Base-by-base conservation (phyloP, 1,284 basidiomycete species). In the Mycena sp. region DNA sequence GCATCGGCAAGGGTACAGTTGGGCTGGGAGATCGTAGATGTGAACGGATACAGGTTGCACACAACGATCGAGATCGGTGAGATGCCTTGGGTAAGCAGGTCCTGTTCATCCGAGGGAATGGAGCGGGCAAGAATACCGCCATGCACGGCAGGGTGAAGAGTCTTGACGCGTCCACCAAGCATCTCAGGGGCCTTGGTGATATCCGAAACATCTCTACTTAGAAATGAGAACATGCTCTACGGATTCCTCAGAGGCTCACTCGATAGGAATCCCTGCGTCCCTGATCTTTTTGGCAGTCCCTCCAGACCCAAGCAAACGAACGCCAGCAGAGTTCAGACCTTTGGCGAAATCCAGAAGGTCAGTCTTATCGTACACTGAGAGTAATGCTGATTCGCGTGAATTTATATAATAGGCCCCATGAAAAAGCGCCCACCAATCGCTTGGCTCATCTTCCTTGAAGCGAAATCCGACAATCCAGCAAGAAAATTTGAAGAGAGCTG, bases 181-280 rank as follows among this genome's bases (percentile, higher is more conserved):
- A 99, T 99, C 79, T 99, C 98, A n/a, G 97, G 98, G 1, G 96
- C 96, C 74, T 97, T 97, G 54, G 98, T 99, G 79, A 99, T 93
- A 74, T 96, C 94, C 21, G 96, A 95, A 46, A 99, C 96, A 87
- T 99, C 98, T 69, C 96, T 98, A 69, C 16, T 6, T 32, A n/a
- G 28, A 35, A 29, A 44, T 58, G 48, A 29, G 49, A 30, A 16
- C 37, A 25, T 62, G 29, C 35, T 57, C 41, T 5, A n/a, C 10
- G 30, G 26, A 29, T 30, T 21, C 58, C 28, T 59, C 14, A 52
- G 37, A 60, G 16, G 85, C 92, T 70, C 73, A 94, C 96, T 95
- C 89, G 71, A 99, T 96, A 54, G 90, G 84, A 66, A 99, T 88
- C 19, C 95, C 96, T 44, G 94, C 92, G 64, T 98, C 96, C 74